Percentiles rank a stretch among this genome's conserved stretches.
Evolutionary conservation across 2,329 filamentous ascomycete species (phyloP).

Genomic region (Colletotrichum simmondsii): DNA sequence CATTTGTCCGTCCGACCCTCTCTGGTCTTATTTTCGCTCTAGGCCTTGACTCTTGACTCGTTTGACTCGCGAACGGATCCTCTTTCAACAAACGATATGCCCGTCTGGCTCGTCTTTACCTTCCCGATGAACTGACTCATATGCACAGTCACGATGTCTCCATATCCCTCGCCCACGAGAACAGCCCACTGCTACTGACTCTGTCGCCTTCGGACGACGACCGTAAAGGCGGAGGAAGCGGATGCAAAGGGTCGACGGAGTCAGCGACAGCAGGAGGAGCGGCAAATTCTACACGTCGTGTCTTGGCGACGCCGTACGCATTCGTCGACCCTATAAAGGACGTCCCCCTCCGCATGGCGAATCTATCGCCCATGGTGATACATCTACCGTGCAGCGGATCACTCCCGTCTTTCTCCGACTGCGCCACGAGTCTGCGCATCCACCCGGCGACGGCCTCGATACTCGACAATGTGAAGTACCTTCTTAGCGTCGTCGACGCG

Average conservation of each 20-base stretch:
- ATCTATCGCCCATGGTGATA: constrained; percentile 54
- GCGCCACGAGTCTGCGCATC: constrained; percentile 53
- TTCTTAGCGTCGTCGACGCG: constrained; percentile 53
- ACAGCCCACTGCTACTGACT: constrained; percentile 52
- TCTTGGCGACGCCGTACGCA: constrained; percentile 48
- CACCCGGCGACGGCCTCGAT: constrained; percentile 59
- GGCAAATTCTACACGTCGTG: background rate
- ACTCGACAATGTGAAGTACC: constrained; percentile 61
- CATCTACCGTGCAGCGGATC: constrained; percentile 48
- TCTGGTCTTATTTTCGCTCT: background rate
- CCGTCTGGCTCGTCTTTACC: constrained; percentile 7
- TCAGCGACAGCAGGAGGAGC: background rate
- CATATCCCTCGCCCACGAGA: constrained; percentile 61
- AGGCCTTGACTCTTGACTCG: constrained; percentile 27
- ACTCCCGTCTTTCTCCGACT: constrained; percentile 54
- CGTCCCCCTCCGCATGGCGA: constrained; percentile 53
- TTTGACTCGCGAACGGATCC: background rate
- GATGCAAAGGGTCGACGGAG: background rate
- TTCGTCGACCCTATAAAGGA: constrained; percentile 49
- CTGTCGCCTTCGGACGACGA: background rate
- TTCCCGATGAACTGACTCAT: constrained; percentile 24
- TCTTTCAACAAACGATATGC: constrained; percentile 20
- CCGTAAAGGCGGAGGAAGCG: background rate
- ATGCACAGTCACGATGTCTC: constrained; percentile 54
- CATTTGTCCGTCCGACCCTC: constrained; percentile 20